Evolutionary conservation across 331 rosid species (phyloP), one percentile per base, ranked within the genome.

Genomic region (Malus hybrid): DNA sequence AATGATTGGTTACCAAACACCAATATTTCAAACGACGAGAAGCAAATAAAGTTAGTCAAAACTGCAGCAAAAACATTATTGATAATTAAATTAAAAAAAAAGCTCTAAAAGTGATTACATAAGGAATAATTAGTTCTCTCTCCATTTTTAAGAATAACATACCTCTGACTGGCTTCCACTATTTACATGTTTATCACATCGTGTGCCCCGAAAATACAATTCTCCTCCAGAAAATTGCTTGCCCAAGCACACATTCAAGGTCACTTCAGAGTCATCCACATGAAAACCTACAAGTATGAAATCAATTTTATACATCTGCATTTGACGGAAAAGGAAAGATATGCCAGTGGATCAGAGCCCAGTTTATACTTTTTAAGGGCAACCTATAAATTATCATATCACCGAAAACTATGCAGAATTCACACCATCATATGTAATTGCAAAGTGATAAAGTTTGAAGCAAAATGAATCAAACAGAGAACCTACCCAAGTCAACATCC

Each of bases 211-310:
- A 76, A 93, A 93, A 79, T 85, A 93, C 79, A 93, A 80, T 67
- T 88, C 91, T 63, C 98, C 98, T 36, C 92, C 98, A 70, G 91
- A 50, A 87, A 93, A 93, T 76, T 88, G 88, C 69, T 83, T 88
- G 65, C 97, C 97, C 89, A 93, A 83, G 89, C 98, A 93, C 83
- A 93, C 81, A 74, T 93, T 93, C 85, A 93, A 85, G 29, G 93
- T 88, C 65, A 93, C 93, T 88, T 93, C 98, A 2, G 98, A 72
- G 62, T 93, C 98, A 75, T 91, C 98, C 56, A 93, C 96, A 65
- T 93, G 98, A 76, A 93, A 91, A 62, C 93, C 98, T 93, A 87
- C 78, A 86, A 79, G 76, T 20, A 44, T 18, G 34, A 24, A 63
- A 52, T 28, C 11, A 46, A 39, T 32, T 9, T 44, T 80, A 54